These are phyloP conservation scores for Pseudocercospora vitis DNA, from an alignment of 2,329 filamentous ascomycete genomes.

Conservation along the genomic window DNA sequence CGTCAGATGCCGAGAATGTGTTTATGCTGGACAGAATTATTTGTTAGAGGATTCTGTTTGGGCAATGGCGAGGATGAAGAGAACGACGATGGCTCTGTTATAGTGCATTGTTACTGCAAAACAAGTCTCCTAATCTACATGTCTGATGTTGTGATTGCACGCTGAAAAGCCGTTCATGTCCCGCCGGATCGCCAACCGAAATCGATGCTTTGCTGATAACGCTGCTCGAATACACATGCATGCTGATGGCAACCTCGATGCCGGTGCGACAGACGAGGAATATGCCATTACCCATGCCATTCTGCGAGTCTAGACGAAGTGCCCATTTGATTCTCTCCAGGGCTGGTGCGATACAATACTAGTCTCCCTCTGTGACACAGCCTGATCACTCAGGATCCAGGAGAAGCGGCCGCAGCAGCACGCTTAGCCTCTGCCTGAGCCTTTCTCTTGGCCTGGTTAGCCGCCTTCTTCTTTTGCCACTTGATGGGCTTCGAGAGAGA, in stretches of 20 bases:
- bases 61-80: not conserved
- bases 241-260: not conserved
- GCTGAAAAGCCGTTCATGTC: constrained; percentile 11
- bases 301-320: too few species aligned
- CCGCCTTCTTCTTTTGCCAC: not conserved
- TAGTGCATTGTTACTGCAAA: too few species aligned
- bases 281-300: too few species aligned
- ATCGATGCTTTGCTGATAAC: constrained; percentile 6
- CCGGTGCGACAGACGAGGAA: too few species aligned
- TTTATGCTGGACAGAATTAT: not conserved
- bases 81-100: too few species aligned
- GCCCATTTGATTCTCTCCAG: not conserved
- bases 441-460: not conserved
- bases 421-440: constrained; percentile 3
- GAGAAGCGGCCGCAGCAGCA: not conserved
- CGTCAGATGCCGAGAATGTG: not conserved
- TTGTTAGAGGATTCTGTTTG: not conserved
- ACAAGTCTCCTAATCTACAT: constrained; percentile 4
- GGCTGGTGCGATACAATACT: not conserved
- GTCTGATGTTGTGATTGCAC: constrained; percentile 12
- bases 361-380: too few species aligned
- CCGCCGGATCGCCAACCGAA: constrained; percentile 7
- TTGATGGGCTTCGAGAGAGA: not conserved
- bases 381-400: too few species aligned
- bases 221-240: not conserved